Base-by-base conservation (phyloP, 23 red algal species). In the Chondrus crispus region DNA sequence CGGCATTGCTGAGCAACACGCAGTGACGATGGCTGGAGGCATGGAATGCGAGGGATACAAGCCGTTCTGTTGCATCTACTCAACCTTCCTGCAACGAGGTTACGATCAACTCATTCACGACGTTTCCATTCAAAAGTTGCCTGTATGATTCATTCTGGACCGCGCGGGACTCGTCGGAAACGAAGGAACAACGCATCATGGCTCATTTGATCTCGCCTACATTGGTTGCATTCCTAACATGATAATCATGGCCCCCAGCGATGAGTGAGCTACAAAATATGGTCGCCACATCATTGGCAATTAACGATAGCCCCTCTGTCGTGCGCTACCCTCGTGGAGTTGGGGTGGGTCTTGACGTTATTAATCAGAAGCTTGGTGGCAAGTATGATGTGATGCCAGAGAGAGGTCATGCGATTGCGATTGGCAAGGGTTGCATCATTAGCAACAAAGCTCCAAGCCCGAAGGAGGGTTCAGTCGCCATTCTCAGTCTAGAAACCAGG, bases 71-170 rank as follows among this genome's bases (percentile, higher is more conserved):
- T 95, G 93, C 64, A 98, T 98, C 55, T 98, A 98, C 52, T 98
- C 96, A 7, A 98, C 96, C 0, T 98, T 98, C 78, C 70, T 98
- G 58, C 96, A 98, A 53, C 66, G 96, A 49, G 96, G 93, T 16
- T 98, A 98, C 39, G 96, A 98, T 58, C 96, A 98, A 72, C 81
- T 98, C 18, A 64, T 98, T 33, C 96, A 98, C 62, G 96, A 98
- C 49, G 93, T 98, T 26, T 89, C 93, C 5, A 44, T 98, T 38
- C 96, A 98, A 76, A 76, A 81, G 70, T 82, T 98, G 22, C 90
- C 96, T 1, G 96, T 98, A 24, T 86, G 96, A 30, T 98, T 98
- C 76, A 94, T 98, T 28, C 93, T 98, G 3, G 96, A 98, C 82
- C 90, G 96, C 43, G 96, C 96, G 10, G 96, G 96, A 13, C 88